Conservation (phyloP, 2,329 filamentous ascomycete genomes). For the Colletotrichum trifolii region DNA sequence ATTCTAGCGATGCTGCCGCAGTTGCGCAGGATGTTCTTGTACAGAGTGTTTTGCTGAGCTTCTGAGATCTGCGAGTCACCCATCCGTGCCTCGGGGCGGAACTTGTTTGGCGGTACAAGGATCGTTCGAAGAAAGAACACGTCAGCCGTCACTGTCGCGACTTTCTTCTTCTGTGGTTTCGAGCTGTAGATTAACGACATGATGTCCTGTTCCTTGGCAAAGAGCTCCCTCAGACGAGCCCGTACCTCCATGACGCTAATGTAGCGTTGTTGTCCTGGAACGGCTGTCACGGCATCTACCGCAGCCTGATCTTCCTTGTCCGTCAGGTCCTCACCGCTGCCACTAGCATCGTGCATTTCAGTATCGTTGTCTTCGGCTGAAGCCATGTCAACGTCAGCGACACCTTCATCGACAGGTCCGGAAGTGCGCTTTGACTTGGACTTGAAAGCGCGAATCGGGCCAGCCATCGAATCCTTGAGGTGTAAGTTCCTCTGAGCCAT, state of each 20-base stretch:
- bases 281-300: slow-evolving; percentile 48
- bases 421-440: slow-evolving; percentile 43
- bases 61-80: slow-evolving; percentile 86
- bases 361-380: slow-evolving; percentile 56
- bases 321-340: slow-evolving; percentile 59
- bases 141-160: slow-evolving; percentile 73
- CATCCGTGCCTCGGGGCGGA: slow-evolving; percentile 85
- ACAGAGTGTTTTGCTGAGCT: slow-evolving; percentile 86
- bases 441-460: slow-evolving; percentile 38
- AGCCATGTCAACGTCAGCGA: slow-evolving; percentile 72
- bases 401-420: slow-evolving; percentile 72
- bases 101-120: slow-evolving; percentile 92
- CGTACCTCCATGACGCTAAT: slow-evolving; percentile 86
- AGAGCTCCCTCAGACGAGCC: slow-evolving; percentile 80
- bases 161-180: slow-evolving; percentile 69
- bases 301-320: slow-evolving; percentile 47
- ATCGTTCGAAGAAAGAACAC: slow-evolving; percentile 95
- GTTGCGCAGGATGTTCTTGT: slow-evolving; percentile 83
- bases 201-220: slow-evolving; percentile 88
- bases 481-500: slow-evolving; percentile 79
- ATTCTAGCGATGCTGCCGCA: slow-evolving; percentile 81
- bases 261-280: slow-evolving; percentile 71
- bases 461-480: slow-evolving; percentile 75
- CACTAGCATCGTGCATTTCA: slow-evolving; percentile 55
- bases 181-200: slow-evolving; percentile 87